Evolutionary conservation across 2,329 filamentous ascomycete genomes (phyloP), one percentile per base, ranked within the genome.

Genomic region (Fusarium coicis): DNA sequence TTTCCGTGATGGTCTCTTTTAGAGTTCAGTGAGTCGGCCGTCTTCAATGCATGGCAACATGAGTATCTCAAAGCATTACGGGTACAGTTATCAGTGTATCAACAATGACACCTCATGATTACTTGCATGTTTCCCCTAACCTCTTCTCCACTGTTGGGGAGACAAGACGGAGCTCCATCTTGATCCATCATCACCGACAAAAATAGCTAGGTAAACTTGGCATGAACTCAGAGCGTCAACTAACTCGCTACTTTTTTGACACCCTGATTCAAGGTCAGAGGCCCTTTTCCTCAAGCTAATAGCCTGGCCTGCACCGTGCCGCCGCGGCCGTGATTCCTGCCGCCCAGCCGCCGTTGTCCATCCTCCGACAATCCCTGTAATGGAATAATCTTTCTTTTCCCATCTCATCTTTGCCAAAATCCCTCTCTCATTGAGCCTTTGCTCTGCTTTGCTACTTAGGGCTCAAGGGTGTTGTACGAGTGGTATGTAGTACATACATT

Each of bases 301-400:
- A 67, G 36, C 49, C 30, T 23, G 65, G 28, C 21, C 47, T 59
- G 67, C 47, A 46, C 66, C 55, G 57, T 73, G 66, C 56, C 70
- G 53, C 70, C 66, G 70, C 70, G 70, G 70, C 59, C 67, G 61
- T 55, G 55, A 55, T 70, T 73, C 70, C 70, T 70, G 54, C 70
- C 70, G 70, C 70, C 70, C 70, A 57, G 66, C 66, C 70, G 70
- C 70, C 58, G 46, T 42, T 56, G 56, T 34, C 43, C 63, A 71
- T 47, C 23, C 61, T 50, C 36, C 36, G 30, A 40, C 21, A 37
- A 61, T 46, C 64, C 63, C 23, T 68, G 49, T 28, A 30, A 55
- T 68, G 34, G 63, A 68, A 63, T 57, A 42, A 42, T n/a, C 23
- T 63, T 64, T 55, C 40, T 65, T 37, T 55, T 57, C 39, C 37